Evolutionary conservation across 306 rosid species (phyloP).

Genomic region (Quercus cerris): DNA sequence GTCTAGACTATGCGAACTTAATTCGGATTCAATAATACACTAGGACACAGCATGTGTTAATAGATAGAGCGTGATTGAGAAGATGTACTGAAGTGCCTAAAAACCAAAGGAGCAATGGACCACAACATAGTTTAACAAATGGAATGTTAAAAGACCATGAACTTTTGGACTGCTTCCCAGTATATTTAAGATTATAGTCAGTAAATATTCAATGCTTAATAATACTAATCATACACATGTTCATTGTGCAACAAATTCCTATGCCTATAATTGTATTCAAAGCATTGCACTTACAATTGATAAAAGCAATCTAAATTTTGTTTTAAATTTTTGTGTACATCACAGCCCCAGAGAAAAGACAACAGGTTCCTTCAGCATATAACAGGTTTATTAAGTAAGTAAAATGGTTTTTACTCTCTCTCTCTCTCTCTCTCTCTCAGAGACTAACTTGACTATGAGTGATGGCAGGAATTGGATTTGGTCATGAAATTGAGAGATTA

Average conservation of each 20-base stretch:
- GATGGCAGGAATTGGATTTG: background rate
- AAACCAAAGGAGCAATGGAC: background rate
- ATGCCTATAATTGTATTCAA: no score
- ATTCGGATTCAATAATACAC: no score
- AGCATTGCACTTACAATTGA: background rate
- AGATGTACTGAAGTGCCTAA: background rate
- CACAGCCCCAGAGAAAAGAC: constrained; percentile 94
- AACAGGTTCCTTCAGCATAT: constrained; percentile 94
- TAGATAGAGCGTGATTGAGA: background rate
- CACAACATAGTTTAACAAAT: constrained; percentile 8
- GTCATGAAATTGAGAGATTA: background rate
- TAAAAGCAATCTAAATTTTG: background rate
- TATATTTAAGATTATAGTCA: no score
- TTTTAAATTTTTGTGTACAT: constrained; percentile 9
- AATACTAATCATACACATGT: background rate
- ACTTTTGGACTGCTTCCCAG: background rate
- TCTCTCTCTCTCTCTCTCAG: background rate
- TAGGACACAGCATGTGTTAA: no score
- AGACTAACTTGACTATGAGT: background rate
- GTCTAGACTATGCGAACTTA: background rate
- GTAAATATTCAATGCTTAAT: background rate
- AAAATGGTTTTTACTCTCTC: background rate
- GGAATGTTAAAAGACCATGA: constrained; percentile 7
- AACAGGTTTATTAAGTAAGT: constrained; percentile 92
- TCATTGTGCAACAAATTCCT: background rate